Percentiles rank a stretch among this genome's conserved stretches.
phyloP scores from a whole-genome alignment of 805 yeast genomes.

The Kodamaea neixiangensis region DNA sequence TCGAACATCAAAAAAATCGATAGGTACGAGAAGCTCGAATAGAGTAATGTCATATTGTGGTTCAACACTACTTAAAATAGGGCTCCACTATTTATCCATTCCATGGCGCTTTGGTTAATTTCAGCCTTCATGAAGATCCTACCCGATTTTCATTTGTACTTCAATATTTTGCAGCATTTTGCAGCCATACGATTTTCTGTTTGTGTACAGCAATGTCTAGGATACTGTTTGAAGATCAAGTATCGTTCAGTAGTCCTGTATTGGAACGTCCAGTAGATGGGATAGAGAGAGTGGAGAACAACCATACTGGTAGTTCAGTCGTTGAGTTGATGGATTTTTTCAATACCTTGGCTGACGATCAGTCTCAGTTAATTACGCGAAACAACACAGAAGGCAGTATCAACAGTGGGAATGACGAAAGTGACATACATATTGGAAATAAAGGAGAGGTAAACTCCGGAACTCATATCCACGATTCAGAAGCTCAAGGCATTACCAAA shows the following conservation, averaged over 20 bases:
- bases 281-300: background rate
- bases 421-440: too few species aligned
- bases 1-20: too few species aligned
- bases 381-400: background rate
- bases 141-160: too few species aligned
- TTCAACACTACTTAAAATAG: too few species aligned
- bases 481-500: too few species aligned
- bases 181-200: background rate
- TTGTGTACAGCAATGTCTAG: slow-evolving; percentile 1
- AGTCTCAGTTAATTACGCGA: background rate
- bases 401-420: background rate
- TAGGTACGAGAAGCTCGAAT: too few species aligned
- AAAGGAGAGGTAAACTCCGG: too few species aligned
- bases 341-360: background rate
- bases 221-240: slow-evolving; percentile 3
- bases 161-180: background rate
- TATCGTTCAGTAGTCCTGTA: slow-evolving; percentile 5
- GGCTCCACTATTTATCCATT: too few species aligned
- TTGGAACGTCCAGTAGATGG: background rate
- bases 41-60: too few species aligned
- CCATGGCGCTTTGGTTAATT: too few species aligned
- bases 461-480: too few species aligned
- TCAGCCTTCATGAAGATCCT: too few species aligned
- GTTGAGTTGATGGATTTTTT: background rate
- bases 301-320: background rate